phyloP scores from a whole-genome alignment of 306 rosid species.

The Medicago lupulina region DNA sequence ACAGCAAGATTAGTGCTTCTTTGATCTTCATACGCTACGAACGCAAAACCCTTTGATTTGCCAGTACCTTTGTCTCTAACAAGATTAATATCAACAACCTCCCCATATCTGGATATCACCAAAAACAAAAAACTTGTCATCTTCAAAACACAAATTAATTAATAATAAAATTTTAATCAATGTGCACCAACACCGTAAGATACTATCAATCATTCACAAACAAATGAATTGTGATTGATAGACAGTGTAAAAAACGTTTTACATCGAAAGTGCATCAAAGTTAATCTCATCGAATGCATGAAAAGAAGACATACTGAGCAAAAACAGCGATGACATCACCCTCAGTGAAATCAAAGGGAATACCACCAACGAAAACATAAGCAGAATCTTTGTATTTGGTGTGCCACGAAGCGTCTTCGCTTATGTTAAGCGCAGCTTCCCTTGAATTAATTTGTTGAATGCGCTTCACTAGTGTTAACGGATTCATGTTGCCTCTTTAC shows the following conservation, averaged over 20 bases:
- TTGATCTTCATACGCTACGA: constrained; percentile 92
- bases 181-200: background rate
- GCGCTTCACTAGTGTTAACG: constrained; percentile 84
- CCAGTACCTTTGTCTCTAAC: constrained; percentile 92
- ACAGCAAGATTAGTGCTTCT: constrained; percentile 91
- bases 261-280: background rate
- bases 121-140: background rate
- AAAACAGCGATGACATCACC: constrained; percentile 94
- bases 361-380: constrained; percentile 80
- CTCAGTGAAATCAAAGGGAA: constrained; percentile 92
- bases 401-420: constrained; percentile 91
- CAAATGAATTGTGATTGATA: background rate
- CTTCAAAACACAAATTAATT: background rate
- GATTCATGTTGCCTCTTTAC: constrained; percentile 68
- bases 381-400: constrained; percentile 88
- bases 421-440: constrained; percentile 80
- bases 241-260: background rate
- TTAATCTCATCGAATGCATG: background rate
- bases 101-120: constrained; percentile 68
- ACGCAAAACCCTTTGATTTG: constrained; percentile 88
- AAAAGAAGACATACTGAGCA: constrained; percentile 67
- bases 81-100: constrained; percentile 88
- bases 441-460: constrained; percentile 77
- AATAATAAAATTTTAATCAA: background rate
- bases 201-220: background rate